Conservation (phyloP, 2,329 filamentous ascomycete genomes). For the Ophidiomyces ophidiicola region DNA sequence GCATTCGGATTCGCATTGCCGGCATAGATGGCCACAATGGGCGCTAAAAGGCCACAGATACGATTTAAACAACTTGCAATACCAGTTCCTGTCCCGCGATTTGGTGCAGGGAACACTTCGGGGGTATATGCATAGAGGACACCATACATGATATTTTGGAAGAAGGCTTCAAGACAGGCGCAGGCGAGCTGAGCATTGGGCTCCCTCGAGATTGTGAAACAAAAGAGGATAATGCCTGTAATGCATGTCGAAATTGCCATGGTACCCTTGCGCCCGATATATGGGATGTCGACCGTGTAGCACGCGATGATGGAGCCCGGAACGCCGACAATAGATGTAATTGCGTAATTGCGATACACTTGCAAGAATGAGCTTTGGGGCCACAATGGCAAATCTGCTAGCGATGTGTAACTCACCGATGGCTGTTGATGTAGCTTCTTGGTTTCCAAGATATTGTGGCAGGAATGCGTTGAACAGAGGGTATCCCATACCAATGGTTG, state of each 20-base stretch:
- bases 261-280: constrained; percentile 45
- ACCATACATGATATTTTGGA: constrained; percentile 46
- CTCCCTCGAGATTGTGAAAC: constrained; percentile 41
- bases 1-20: constrained; percentile 28
- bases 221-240: constrained; percentile 43
- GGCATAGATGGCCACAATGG: constrained; percentile 35
- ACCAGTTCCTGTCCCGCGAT: constrained; percentile 44
- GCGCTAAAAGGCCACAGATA: constrained; percentile 34
- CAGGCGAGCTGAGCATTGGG: constrained; percentile 41
- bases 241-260: constrained; percentile 42
- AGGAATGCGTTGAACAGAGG: constrained; percentile 83
- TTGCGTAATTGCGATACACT: constrained; percentile 67
- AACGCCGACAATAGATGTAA: constrained; percentile 63
- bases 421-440: constrained; percentile 27
- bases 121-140: constrained; percentile 49
- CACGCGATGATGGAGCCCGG: constrained; percentile 65
- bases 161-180: constrained; percentile 45
- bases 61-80: constrained; percentile 36
- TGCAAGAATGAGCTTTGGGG: constrained; percentile 13
- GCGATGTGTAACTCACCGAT: constrained; percentile 20
- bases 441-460: constrained; percentile 65
- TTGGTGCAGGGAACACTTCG: constrained; percentile 45
- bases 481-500: constrained; percentile 72
- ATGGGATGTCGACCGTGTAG: constrained; percentile 60
- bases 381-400: constrained; percentile 16